Percentiles rank a stretch among this genome's conserved stretches.
Conservation (phyloP, 768 basidiomycete genomes). For the Cubamyces lactineus region DNA sequence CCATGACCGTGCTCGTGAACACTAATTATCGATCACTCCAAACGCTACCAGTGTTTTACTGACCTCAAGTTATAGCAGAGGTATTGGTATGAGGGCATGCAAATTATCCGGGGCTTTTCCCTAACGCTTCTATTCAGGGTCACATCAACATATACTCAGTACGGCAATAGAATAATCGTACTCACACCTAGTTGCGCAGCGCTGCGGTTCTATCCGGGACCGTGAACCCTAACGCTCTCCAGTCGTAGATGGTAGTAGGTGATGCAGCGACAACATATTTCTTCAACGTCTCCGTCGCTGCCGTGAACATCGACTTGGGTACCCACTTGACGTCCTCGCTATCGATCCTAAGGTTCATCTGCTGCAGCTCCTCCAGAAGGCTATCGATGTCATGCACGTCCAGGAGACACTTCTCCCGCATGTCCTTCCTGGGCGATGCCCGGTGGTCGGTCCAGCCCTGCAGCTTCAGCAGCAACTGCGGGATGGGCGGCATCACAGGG, state of each 20-base stretch:
- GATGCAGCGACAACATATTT: not conserved
- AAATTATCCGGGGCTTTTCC: no score
- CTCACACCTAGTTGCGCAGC: not conserved
- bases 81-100: no score
- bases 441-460: conserved; percentile 40
- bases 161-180: no score
- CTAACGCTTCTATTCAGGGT: no score
- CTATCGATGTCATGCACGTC: conserved; percentile 48
- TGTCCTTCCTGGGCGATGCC: conserved; percentile 35
- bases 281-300: not conserved
- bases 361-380: conserved; percentile 41
- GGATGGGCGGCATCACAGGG: conserved; percentile 36
- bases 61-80: no score
- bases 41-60: no score
- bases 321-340: conserved; percentile 9
- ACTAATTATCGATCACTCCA: no score
- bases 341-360: not conserved
- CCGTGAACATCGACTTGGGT: conserved; percentile 2
- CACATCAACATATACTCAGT: no score
- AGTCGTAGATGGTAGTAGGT: not conserved
- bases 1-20: no score
- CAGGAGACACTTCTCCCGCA: conserved; percentile 41
- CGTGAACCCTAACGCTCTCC: not conserved
- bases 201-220: not conserved
- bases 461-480: conserved; percentile 38